Evolutionary conservation across 139 green algal genomes (phyloP).

Genomic region (Mesostigma viride): DNA sequence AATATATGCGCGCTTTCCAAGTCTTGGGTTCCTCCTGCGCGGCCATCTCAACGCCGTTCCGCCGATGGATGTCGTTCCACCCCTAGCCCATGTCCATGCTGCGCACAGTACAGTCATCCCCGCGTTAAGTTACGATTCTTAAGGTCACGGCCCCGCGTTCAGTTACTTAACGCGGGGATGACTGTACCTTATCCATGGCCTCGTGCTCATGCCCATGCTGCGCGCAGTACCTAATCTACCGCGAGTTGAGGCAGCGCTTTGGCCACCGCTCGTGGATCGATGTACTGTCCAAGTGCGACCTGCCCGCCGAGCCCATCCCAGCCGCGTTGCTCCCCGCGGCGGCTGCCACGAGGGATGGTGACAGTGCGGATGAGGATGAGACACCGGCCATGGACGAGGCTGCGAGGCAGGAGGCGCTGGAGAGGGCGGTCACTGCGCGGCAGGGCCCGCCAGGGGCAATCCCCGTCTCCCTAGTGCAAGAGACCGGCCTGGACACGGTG

Average conservation of each 20-base stretch:
- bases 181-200: not conserved
- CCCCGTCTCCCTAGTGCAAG: too few relatives aligned
- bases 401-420: too few relatives aligned
- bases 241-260: slow-evolving; percentile 56
- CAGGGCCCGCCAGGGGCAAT: too few relatives aligned
- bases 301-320: slow-evolving; percentile 32
- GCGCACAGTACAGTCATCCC: too few relatives aligned
- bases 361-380: too few relatives aligned
- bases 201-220: not conserved
- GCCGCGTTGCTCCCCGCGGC: too few relatives aligned
- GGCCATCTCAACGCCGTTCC: not conserved
- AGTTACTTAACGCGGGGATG: not conserved
- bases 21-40: not conserved
- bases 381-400: too few relatives aligned
- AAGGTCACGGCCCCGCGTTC: too few relatives aligned
- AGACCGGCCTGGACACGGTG: too few relatives aligned
- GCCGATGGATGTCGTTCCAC: not conserved
- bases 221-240: slow-evolving; percentile 10
- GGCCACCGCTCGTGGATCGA: slow-evolving; percentile 76
- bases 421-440: too few relatives aligned
- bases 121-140: too few relatives aligned
- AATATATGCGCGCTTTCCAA: not conserved
- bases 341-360: too few relatives aligned
- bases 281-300: slow-evolving; percentile 80
- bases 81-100: not conserved